Evolutionary conservation across 768 basidiomycete species (phyloP).

Genomic region (Gelatoporia subvermispora): DNA sequence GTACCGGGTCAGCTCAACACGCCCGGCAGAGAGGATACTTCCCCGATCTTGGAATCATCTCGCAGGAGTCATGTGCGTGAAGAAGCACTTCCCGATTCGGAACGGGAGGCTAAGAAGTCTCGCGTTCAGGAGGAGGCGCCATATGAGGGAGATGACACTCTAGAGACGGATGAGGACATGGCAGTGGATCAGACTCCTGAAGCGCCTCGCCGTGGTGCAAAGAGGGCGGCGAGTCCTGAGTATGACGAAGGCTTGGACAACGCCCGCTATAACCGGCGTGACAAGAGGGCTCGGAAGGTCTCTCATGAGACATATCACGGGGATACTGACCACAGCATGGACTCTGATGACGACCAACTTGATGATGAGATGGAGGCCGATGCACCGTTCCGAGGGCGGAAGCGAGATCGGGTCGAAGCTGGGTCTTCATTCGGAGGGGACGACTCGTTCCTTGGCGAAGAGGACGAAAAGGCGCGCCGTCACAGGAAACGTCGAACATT

Average conservation of each 20-base stretch:
- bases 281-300: constrained; percentile 54
- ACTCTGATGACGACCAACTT: constrained; percentile 4
- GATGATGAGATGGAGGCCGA: constrained; percentile 2
- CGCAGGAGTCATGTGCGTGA: constrained; percentile 31
- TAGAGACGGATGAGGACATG: constrained; percentile 26
- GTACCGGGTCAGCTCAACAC: too few relatives aligned
- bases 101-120: constrained; percentile 44
- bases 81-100: constrained; percentile 32
- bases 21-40: too few relatives aligned
- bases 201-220: constrained; percentile 38
- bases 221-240: constrained; percentile 41
- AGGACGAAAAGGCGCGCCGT: constrained; percentile 38
- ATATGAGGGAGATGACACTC: constrained; percentile 42
- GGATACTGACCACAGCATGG: constrained; percentile 23
- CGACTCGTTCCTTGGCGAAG: constrained; percentile 34
- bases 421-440: constrained; percentile 69
- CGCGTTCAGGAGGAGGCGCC: constrained; percentile 49
- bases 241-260: constrained; percentile 42
- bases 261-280: constrained; percentile 34
- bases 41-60: background rate
- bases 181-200: constrained; percentile 14
- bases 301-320: constrained; percentile 37
- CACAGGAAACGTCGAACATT: constrained; percentile 50
- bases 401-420: constrained; percentile 72
- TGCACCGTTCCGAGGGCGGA: constrained; percentile 49